These are phyloP conservation scores for Leptographium radiaticola DNA, from an alignment of 2,329 filamentous ascomycete species.

Conservation along the genomic window DNA sequence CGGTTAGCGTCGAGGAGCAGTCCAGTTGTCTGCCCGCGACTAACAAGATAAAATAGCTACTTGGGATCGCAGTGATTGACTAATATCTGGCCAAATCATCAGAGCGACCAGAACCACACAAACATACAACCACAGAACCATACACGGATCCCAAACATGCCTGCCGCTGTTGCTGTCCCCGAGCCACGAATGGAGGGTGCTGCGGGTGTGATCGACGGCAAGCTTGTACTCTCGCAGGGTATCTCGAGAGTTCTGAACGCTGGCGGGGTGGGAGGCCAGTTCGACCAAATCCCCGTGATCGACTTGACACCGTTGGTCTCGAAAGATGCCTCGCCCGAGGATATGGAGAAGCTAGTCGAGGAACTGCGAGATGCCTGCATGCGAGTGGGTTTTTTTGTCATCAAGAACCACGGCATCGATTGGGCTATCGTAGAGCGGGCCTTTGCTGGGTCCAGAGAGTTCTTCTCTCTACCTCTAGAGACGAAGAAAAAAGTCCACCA, in stretches of 20 bases:
- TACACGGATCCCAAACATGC: too few relatives aligned
- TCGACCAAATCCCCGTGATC: conserved; percentile 1
- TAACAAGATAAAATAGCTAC: too few relatives aligned
- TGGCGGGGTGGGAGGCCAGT: not conserved
- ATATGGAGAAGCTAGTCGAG: not conserved
- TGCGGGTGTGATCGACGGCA: not conserved
- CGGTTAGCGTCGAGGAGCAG: too few relatives aligned
- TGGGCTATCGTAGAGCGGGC: conserved; percentile 17
- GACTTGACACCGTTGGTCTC: not conserved
- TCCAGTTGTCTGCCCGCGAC: too few relatives aligned
- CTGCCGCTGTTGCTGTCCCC: too few relatives aligned
- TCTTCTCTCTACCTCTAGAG: not conserved
- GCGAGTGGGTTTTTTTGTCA: conserved; percentile 32
- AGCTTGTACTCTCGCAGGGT: conserved; percentile 1
- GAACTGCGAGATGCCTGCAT: conserved; percentile 1
- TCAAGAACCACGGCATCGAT: conserved; percentile 18
- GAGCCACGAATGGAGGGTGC: too few relatives aligned
- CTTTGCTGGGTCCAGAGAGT: not conserved
- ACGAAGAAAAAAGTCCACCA: conserved; percentile 1
- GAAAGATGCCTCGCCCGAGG: not conserved
- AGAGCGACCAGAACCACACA: too few relatives aligned
- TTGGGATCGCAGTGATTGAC: too few relatives aligned
- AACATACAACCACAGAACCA: too few relatives aligned
- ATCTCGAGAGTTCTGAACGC: not conserved
- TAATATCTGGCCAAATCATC: too few relatives aligned